Conservation (phyloP, 441 rosid genomes). For the Croton setiger region DNA sequence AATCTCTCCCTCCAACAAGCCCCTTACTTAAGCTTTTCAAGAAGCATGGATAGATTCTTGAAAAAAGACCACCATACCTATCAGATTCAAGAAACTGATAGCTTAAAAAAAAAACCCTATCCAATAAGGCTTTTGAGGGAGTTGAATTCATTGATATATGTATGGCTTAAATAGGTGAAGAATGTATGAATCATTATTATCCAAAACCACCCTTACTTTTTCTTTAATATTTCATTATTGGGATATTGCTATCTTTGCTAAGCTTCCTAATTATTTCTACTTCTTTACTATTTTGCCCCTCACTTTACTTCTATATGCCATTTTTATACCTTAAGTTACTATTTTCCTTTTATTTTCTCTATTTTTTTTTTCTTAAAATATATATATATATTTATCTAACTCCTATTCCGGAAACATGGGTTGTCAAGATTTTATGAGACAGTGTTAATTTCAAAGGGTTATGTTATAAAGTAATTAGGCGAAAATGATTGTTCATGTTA, state of each 20-base stretch:
- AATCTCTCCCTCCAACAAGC: conserved; percentile 22
- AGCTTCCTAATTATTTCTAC: conserved; percentile 22
- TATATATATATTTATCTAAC: too few relatives aligned
- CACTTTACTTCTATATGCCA: background rate
- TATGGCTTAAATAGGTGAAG: conserved; percentile 44
- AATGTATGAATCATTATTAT: background rate
- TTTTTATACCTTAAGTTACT: background rate
- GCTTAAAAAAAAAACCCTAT: background rate
- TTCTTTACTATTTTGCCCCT: conserved; percentile 31
- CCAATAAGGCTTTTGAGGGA: conserved; percentile 35
- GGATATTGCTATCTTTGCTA: conserved; percentile 27
- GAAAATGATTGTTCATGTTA: background rate
- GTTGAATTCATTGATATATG: conserved; percentile 18
- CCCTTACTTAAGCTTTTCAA: conserved; percentile 22
- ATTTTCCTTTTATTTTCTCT: background rate
- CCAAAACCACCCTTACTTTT: conserved; percentile 8
- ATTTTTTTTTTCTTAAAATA: too few relatives aligned
- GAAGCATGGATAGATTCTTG: conserved; percentile 34
- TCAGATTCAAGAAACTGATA: conserved; percentile 33
- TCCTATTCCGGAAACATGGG: background rate
- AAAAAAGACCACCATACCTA: conserved; percentile 29
- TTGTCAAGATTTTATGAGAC: background rate
- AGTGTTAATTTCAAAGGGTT: background rate
- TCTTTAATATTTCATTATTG: conserved; percentile 19
- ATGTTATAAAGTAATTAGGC: background rate